A percentile compares a stretch with the other conserved stretches of the same genome.
These are phyloP conservation scores for Fusarium oligoseptatum DNA, from an alignment of 2,329 filamentous ascomycete species.

Conservation along the genomic window DNA sequence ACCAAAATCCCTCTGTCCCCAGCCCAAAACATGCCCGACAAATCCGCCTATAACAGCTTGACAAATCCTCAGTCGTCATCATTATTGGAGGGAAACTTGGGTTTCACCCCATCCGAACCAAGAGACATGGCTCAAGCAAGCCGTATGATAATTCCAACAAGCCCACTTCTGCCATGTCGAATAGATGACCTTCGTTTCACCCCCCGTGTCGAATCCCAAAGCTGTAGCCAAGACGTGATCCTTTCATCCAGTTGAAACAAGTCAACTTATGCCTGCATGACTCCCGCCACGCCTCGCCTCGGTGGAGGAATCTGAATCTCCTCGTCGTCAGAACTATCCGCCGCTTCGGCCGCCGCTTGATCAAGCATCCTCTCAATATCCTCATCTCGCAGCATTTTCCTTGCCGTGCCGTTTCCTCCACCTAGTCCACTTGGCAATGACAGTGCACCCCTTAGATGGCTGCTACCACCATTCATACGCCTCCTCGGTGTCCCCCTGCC, in stretches of 20 bases:
- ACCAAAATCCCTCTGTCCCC: conserved; percentile 17
- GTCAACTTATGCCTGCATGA: conserved; percentile 46
- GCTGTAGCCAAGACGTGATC: neutral
- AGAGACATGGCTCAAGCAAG: neutral
- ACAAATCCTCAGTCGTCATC: neutral
- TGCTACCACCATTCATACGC: conserved; percentile 57
- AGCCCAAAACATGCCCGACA: neutral
- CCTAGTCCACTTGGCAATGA: conserved; percentile 65
- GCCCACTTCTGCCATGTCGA: neutral
- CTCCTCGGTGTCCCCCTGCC: conserved; percentile 58
- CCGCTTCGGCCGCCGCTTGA: conserved; percentile 61
- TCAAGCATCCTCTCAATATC: conserved; percentile 73
- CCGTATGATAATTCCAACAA: neutral
- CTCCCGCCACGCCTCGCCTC: conserved; percentile 46
- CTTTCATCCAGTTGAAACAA: neutral
- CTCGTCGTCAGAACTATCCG: conserved; percentile 69
- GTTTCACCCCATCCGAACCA: neutral
- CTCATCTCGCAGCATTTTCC: conserved; percentile 62
- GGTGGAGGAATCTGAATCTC: conserved; percentile 65
- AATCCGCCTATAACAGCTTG: neutral
- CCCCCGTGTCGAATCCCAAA: neutral
- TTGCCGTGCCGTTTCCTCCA: conserved; percentile 53
- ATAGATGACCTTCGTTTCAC: neutral
- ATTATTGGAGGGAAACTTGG: neutral
- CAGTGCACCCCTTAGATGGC: conserved; percentile 56